Base-by-base conservation (phyloP, 257 asterid genomes). In the Sherardia arvensis region DNA sequence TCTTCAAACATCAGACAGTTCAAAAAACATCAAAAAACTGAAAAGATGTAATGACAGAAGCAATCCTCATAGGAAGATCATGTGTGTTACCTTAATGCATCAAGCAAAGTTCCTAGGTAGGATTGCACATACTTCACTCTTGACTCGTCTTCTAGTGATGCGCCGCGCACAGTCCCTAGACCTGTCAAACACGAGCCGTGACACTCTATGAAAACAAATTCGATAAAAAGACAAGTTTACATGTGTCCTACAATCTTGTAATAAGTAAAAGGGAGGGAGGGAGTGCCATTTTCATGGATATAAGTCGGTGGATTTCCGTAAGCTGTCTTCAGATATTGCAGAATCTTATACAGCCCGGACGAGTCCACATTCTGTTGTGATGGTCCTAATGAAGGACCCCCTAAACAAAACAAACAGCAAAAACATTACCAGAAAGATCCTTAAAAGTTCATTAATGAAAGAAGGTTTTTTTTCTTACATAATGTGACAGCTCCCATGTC, bases 251-350 rank as follows among this genome's bases (percentile, higher is more conserved):
- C 10, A 12, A 34, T 34, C 40, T 8, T 34, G 1, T 34, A 51
- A 28, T 4, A 11, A 30, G 36, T 53, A 17, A 15, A 33, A 34
- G 9, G 27, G 25, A 48, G 64, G 27, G 14, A 21, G 20, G 23
- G 56, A 63, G 64, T 18, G 67, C 80, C 80, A 59, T 71, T 75
- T 71, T 75, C 80, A 0, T 75, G 86, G 71, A 86, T 62, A 74
- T 81, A 84, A 61, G 82, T 23, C 4, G 84, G 78, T 10, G 81
- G 85, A 71, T 84, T 80, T 29, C 78, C 85, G 65, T 80, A 84
- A 56, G 49, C 72, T 53, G 79, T 54, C 72, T 84, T 86, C n/a
- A 77, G 45, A 70, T 73, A 56, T 64, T 77, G 78, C 51, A 86
- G 84, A 68, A 73, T 43, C 22, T 12, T 68, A 36, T 33, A 49